phyloP scores from a whole-genome alignment of 116 monocot genomes.

The Iris pallida region DNA sequence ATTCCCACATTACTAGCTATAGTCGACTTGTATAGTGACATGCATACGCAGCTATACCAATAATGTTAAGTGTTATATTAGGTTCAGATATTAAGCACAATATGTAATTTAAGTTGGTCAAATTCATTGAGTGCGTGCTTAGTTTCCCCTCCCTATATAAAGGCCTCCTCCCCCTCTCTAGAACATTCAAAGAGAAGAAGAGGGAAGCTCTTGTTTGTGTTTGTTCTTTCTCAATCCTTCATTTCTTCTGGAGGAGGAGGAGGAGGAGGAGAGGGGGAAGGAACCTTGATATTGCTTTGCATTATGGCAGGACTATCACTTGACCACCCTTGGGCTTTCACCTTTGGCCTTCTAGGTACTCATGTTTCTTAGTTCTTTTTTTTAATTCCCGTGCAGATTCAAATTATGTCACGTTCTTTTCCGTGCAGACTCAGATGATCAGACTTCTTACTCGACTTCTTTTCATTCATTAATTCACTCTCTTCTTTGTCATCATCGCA shows the following conservation, averaged over 20 bases:
- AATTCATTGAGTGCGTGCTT: too few species aligned
- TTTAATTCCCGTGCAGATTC: too few species aligned
- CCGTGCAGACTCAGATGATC: too few species aligned
- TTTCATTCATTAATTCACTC: not conserved
- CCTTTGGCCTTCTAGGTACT: constrained; percentile 47
- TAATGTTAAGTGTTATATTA: too few species aligned
- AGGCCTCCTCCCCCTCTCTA: not conserved
- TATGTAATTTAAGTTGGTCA: too few species aligned
- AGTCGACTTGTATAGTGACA: too few species aligned
- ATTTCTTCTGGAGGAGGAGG: not conserved
- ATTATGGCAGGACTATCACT: constrained; percentile 40
- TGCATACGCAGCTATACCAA: too few species aligned
- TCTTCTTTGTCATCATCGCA: not conserved
- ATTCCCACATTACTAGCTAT: too few species aligned
- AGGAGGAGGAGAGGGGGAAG: not conserved
- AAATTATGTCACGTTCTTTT: too few species aligned
- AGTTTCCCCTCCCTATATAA: not conserved
- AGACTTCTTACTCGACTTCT: too few species aligned
- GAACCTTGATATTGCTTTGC: constrained; percentile 1
- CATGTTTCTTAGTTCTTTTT: not conserved
- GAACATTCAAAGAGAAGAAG: not conserved
- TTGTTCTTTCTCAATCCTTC: constrained; percentile 4
- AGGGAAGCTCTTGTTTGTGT: not conserved
- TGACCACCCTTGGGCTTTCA: constrained; percentile 55
- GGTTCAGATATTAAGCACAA: too few species aligned